phyloP scores from a whole-genome alignment of 2,329 filamentous ascomycete genomes.

The Aureobasidium leucospermi region DNA sequence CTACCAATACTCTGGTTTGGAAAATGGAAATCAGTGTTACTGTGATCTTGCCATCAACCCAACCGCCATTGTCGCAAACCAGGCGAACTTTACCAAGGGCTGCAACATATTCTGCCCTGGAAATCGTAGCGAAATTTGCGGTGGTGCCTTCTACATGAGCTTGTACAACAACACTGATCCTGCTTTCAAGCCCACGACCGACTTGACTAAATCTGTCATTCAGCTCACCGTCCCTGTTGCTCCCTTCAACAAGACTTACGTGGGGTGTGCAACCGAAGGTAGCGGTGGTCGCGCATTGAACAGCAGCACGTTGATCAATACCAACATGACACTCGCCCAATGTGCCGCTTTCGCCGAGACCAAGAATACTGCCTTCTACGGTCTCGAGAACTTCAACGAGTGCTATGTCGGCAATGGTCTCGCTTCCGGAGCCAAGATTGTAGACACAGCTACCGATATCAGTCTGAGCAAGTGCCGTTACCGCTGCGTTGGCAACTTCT shows the following conservation, averaged over 20 bases:
- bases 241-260: slow-evolving; percentile 29
- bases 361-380: slow-evolving; percentile 46
- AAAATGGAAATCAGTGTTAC: slow-evolving; percentile 28
- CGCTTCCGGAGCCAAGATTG: background rate
- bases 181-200: slow-evolving; percentile 18
- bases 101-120: slow-evolving; percentile 23
- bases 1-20: slow-evolving; percentile 26
- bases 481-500: slow-evolving; percentile 34
- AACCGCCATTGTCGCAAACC: slow-evolving; percentile 17
- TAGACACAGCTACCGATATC: slow-evolving; percentile 4
- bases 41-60: slow-evolving; percentile 29
- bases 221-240: slow-evolving; percentile 12
- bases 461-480: slow-evolving; percentile 39
- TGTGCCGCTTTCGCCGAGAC: slow-evolving; percentile 48
- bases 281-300: slow-evolving; percentile 31
- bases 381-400: slow-evolving; percentile 49
- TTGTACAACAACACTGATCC: slow-evolving; percentile 29
- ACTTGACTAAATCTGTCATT: slow-evolving; percentile 12
- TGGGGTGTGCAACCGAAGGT: slow-evolving; percentile 52
- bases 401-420: slow-evolving; percentile 44
- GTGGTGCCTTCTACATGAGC: slow-evolving; percentile 23
- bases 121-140: slow-evolving; percentile 23
- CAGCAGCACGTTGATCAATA: slow-evolving; percentile 18
- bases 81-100: slow-evolving; percentile 23
- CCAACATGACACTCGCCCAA: slow-evolving; percentile 47